Evolutionary conservation across 2,329 filamentous ascomycete species (phyloP).

Genomic region (Dactylellina leptospora): DNA sequence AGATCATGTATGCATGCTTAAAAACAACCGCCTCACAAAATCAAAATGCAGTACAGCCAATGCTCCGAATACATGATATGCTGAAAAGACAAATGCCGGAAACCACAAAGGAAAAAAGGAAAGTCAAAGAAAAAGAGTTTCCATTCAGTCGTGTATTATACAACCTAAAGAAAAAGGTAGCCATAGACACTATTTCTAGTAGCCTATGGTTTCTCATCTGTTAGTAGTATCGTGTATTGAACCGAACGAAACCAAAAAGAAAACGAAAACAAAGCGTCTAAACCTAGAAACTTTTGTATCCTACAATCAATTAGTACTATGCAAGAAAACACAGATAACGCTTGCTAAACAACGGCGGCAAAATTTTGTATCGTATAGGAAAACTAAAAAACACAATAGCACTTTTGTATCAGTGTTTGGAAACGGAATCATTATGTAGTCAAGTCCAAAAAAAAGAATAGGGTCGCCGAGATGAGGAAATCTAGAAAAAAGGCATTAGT

Average conservation of each 20-base stretch:
- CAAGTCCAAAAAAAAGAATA: neutral
- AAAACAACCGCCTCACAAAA: neutral
- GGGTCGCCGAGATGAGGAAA: slow-evolving; percentile 5
- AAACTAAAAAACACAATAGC: neutral
- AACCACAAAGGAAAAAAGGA: neutral
- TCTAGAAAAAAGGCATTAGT: neutral
- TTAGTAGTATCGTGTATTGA: neutral
- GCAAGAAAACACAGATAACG: slow-evolving; percentile 9
- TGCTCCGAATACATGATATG: slow-evolving; percentile 13
- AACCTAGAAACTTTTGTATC: slow-evolving; percentile 15
- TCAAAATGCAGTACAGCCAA: neutral
- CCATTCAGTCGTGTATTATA: slow-evolving; percentile 4
- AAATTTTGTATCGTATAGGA: neutral
- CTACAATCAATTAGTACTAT: slow-evolving; percentile 32
- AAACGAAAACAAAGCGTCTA: slow-evolving; percentile 27
- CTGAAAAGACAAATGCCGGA: neutral
- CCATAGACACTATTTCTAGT: slow-evolving; percentile 3
- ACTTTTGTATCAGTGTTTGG: slow-evolving; percentile 13
- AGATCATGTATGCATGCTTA: neutral
- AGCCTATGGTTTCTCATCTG: neutral
- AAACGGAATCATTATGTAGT: too few species aligned
- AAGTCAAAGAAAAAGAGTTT: neutral
- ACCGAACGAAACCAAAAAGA: neutral
- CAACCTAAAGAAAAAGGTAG: neutral
- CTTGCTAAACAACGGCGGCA: slow-evolving; percentile 17